phyloP scores from a whole-genome alignment of 176 grass and related monocot genomes.

The Poa annua region DNA sequence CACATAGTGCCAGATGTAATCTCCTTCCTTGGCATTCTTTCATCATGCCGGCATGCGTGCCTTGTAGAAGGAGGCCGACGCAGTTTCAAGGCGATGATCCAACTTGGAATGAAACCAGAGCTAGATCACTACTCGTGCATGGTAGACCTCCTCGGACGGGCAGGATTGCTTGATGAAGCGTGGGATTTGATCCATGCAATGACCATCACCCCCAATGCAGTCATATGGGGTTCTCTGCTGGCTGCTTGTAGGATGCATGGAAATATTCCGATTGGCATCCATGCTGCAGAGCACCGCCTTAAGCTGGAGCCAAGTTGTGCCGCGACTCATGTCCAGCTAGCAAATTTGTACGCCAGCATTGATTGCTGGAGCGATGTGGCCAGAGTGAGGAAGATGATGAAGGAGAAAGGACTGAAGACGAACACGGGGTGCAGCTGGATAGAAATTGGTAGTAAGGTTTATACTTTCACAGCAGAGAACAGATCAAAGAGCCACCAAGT shows the following conservation, averaged over 20 bases:
- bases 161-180: constrained; percentile 60
- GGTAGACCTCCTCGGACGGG: constrained; percentile 66
- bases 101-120: constrained; percentile 52
- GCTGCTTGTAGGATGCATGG: constrained; percentile 53
- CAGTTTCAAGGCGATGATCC: constrained; percentile 44
- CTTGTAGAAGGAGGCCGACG: constrained; percentile 32
- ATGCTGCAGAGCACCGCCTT: constrained; percentile 54
- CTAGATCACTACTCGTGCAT: constrained; percentile 72
- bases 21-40: constrained; percentile 54
- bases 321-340: constrained; percentile 59
- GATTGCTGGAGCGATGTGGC: constrained; percentile 55
- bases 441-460: constrained; percentile 54
- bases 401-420: constrained; percentile 48
- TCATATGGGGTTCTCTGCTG: constrained; percentile 66
- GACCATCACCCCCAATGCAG: constrained; percentile 45
- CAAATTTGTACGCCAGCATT: constrained; percentile 59
- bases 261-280: constrained; percentile 41
- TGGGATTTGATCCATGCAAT: constrained; percentile 52
- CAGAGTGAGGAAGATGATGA: constrained; percentile 59
- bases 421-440: constrained; percentile 67
- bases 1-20: constrained; percentile 45
- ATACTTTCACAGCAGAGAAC: constrained; percentile 52
- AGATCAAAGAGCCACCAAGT: constrained; percentile 49
- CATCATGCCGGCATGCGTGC: constrained; percentile 52
- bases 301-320: constrained; percentile 58